Evolutionary conservation across 805 yeast genomes (phyloP).

Genomic region (Yamadazyma olivae): DNA sequence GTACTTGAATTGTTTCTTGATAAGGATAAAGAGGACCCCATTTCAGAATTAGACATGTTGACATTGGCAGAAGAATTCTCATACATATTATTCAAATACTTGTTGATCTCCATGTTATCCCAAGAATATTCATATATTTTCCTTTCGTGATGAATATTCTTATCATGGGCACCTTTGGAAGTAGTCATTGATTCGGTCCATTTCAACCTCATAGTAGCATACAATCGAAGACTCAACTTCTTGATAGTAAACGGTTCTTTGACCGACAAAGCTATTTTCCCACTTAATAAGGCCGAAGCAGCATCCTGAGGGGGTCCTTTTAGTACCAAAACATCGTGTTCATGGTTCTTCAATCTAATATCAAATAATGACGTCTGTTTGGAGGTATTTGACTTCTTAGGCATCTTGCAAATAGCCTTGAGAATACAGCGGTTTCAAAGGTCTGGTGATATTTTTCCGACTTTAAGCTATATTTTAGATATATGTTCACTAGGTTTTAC

Average conservation of each 20-base stretch:
- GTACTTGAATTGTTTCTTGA: constrained; percentile 41
- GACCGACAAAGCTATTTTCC: constrained; percentile 73
- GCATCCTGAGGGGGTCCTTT: constrained; percentile 81
- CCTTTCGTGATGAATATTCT: constrained; percentile 54
- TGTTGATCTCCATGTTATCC: constrained; percentile 63
- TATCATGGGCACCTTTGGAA: constrained; percentile 41
- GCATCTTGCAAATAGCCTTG: too few relatives aligned
- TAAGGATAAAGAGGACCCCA: constrained; percentile 20
- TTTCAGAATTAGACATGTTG: constrained; percentile 12
- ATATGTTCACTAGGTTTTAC: too few relatives aligned
- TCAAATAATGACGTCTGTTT: constrained; percentile 38
- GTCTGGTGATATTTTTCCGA: too few relatives aligned
- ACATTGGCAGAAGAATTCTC: constrained; percentile 16
- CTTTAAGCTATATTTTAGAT: too few relatives aligned
- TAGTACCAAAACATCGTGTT: constrained; percentile 74
- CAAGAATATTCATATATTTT: constrained; percentile 73
- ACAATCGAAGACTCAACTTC: constrained; percentile 59
- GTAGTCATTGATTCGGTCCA: constrained; percentile 57
- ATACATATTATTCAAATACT: constrained; percentile 30
- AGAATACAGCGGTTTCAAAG: too few relatives aligned
- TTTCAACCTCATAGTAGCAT: constrained; percentile 63
- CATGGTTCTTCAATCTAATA: constrained; percentile 60
- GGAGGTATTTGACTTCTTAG: constrained; percentile 12
- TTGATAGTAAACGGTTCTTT: constrained; percentile 72
- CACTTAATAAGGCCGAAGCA: constrained; percentile 68